Base-by-base conservation (phyloP, 768 basidiomycete genomes). In the Serendipita vermifera region DNA sequence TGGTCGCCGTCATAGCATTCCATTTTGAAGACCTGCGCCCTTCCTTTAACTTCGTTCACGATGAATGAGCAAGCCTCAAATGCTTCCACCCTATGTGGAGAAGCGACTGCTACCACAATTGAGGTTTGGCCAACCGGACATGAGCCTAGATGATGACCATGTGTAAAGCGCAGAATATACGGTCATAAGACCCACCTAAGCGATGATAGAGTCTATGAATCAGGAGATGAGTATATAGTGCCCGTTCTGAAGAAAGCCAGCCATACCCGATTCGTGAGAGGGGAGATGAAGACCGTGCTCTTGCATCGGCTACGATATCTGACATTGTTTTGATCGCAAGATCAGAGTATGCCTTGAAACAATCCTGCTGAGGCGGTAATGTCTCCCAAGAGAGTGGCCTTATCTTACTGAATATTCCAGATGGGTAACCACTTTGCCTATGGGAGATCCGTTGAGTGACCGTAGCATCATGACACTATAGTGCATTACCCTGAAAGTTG, bases 1-100 rank as follows among this genome's bases (percentile, higher is more conserved):
- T 67, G 66, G 61, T 80, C 77, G 5, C 80, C 84, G 63, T 83
- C 83, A 62, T 92, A 93, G 64, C 78, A 87, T 65, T 93, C 91
- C 62, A 85, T 71, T 72, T 94, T 93, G 91, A 91, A 94, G 60
- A 93, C 85, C 67, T 88, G 89, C 38, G 77, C 87, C 63, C 79
- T 83, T 59, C 69, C 70, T 72, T 94, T 94, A 56, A 93, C 82
- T 57, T 82, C 77, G 66, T 94, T 91, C n/a, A 94, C 73, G 58
- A 92, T 80, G 62, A 72, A 78, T 67, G 91, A 88, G 66, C 86
- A 88, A 15, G 81, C 82, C 54, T 73, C 68, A 64, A 91, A 90
- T 5, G 86, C 82, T 64, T 87, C 87, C 62, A 80, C 82, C 31
- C 90, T 77, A 67, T 91, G 89, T 5, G 88, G 84, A 9, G 85